Conservation (phyloP, 371 early-diverging fungal genomes). For the Mucor indicus region DNA sequence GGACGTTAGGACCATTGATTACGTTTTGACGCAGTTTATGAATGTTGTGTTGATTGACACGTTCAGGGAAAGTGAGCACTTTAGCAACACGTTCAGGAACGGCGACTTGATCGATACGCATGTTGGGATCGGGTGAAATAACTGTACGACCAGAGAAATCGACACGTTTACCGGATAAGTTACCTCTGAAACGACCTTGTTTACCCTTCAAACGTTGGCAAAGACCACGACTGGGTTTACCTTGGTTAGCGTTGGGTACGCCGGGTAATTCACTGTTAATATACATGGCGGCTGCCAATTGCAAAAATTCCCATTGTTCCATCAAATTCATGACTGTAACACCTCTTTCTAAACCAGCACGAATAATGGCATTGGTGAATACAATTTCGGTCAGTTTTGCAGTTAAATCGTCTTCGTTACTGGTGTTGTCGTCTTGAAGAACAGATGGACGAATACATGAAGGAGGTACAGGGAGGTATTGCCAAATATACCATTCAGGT, state of each 20-base stretch:
- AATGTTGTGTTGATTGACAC: slow-evolving; percentile 89
- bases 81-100: slow-evolving; percentile 97
- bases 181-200: slow-evolving; percentile 99
- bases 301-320: slow-evolving; percentile 99
- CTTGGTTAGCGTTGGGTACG: slow-evolving; percentile 57
- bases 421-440: slow-evolving; percentile 86
- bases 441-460: slow-evolving; percentile 98
- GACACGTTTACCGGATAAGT: slow-evolving; percentile 99
- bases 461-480: slow-evolving; percentile 95
- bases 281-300: slow-evolving; percentile 94
- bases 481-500: slow-evolving; percentile 94
- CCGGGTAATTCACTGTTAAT: slow-evolving; percentile 97
- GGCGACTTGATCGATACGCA: slow-evolving; percentile 98
- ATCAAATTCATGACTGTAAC: slow-evolving; percentile 70
- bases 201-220: slow-evolving; percentile 99
- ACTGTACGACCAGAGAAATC: slow-evolving; percentile 99
- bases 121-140: slow-evolving; percentile 99
- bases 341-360: slow-evolving; percentile 84
- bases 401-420: slow-evolving; percentile 99
- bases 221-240: slow-evolving; percentile 87
- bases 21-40: slow-evolving; percentile 78
- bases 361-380: slow-evolving; percentile 88
- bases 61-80: slow-evolving; percentile 96
- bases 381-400: slow-evolving; percentile 98
- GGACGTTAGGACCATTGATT: slow-evolving; percentile 88